Percentiles rank a stretch among this genome's conserved stretches.
phyloP scores from a whole-genome alignment of 371 early-diverging fungal species.

The Umbelopsis sp. region DNA sequence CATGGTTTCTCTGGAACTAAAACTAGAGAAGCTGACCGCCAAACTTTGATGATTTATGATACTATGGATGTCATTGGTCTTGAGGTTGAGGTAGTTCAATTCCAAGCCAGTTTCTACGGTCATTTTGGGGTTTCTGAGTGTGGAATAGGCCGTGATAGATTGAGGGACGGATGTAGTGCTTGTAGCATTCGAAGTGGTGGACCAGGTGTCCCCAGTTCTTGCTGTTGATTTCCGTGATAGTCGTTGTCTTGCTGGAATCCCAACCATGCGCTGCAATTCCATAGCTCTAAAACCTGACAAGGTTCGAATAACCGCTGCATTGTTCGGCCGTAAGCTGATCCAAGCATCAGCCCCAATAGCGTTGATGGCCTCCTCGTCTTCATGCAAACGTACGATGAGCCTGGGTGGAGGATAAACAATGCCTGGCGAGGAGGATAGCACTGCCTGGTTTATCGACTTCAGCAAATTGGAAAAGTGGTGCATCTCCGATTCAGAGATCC shows the following conservation, averaged over 20 bases:
- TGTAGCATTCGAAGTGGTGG: conserved; percentile 8
- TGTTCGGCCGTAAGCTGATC: conserved; percentile 32
- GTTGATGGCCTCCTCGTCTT: conserved; percentile 50
- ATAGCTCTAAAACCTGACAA: conserved; percentile 17
- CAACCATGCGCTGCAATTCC: not conserved
- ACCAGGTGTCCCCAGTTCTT: conserved; percentile 17
- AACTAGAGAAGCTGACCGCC: conserved; percentile 54
- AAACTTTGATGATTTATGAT: conserved; percentile 64
- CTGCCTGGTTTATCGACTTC: conserved; percentile 51
- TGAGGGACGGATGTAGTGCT: conserved; percentile 31
- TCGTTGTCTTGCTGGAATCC: not conserved
- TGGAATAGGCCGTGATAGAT: conserved; percentile 40
- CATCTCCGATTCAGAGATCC: conserved; percentile 11
- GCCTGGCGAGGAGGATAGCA: conserved; percentile 64
- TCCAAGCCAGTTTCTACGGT: conserved; percentile 57
- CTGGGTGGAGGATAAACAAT: conserved; percentile 60
- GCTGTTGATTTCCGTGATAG: not conserved
- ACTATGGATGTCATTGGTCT: conserved; percentile 56
- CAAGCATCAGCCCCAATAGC: conserved; percentile 28
- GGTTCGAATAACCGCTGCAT: conserved; percentile 32
- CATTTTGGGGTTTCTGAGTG: conserved; percentile 30
- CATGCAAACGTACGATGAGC: conserved; percentile 53
- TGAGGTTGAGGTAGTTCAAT: conserved; percentile 59
- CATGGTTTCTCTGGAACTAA: conserved; percentile 54
- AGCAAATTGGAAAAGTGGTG: conserved; percentile 43